phyloP scores from a whole-genome alignment of 345 rosid species.

The Hypericum androsaemum region DNA sequence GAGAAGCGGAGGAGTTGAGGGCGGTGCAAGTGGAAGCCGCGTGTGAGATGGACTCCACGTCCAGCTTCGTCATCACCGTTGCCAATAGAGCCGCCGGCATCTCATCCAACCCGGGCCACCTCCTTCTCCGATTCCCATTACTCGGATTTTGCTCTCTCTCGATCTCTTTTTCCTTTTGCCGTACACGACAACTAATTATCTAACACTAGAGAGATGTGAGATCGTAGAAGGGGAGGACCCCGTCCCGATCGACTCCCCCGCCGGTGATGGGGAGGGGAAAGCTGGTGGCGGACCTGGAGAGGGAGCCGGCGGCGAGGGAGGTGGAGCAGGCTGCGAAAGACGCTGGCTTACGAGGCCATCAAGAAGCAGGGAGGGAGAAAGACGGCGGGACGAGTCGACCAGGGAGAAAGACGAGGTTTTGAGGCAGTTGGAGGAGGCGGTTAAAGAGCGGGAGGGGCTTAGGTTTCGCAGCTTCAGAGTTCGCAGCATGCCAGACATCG shows the following conservation, averaged over 20 bases:
- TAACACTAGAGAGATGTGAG: not conserved
- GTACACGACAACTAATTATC: not conserved
- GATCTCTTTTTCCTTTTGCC: not conserved
- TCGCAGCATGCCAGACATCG: too few species aligned
- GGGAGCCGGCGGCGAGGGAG: not conserved
- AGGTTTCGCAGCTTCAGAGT: slow-evolving; percentile 66
- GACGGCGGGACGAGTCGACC: slow-evolving; percentile 48
- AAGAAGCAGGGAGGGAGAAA: slow-evolving; percentile 12
- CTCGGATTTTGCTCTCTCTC: slow-evolving; percentile 16
- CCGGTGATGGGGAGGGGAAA: not conserved
- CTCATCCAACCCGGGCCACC: slow-evolving; percentile 40
- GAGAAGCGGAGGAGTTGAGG: slow-evolving; percentile 44
- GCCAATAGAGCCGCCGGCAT: slow-evolving; percentile 58
- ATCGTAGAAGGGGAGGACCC: slow-evolving; percentile 1
- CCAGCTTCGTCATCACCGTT: slow-evolving; percentile 67
- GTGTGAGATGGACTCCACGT: slow-evolving; percentile 67
- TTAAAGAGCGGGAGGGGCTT: slow-evolving; percentile 51
- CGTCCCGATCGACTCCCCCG: not conserved
- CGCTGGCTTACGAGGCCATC: slow-evolving; percentile 2
- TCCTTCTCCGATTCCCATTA: slow-evolving; percentile 13
- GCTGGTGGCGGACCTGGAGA: not conserved
- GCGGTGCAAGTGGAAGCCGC: slow-evolving; percentile 55
- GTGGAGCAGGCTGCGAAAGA: not conserved
- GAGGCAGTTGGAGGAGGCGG: slow-evolving; percentile 51
- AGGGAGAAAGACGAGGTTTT: too few species aligned